Base-by-base conservation (phyloP, 352 stramenopile species). In the Phytophthora citricola region DNA sequence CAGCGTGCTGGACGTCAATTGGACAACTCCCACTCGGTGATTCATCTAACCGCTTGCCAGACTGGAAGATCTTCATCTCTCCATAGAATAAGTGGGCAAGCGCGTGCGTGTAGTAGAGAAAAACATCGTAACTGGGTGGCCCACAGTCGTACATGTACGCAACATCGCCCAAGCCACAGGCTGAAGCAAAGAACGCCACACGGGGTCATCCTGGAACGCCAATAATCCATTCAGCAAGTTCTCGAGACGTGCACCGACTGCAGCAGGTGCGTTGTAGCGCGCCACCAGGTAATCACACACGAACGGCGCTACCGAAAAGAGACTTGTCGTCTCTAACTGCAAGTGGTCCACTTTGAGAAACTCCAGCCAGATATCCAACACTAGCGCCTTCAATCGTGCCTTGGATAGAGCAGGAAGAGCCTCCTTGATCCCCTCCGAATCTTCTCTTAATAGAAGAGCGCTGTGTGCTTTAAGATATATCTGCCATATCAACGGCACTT, bases 311-410 rank as follows among this genome's bases (percentile, higher is more conserved):
- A 93, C 66, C 7, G 76, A 79, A 52, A 61, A 83, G 3, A 91
- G 69, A 39, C 73, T 80, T 0, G 58, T 56, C 7, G 77, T 87
- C 45, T 93, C 83, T 0, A 85, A 36, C 43, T 91, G 82, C 20
- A 88, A 51, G 22, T 85, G 68, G 38, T 93, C 85, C 0, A 69
- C 55, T 45, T 93, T 93, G 58, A 92, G 65, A 43, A 91, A 91
- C 62, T 93, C 85, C 55, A 92, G 73, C 62, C 83, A 88, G 5
- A 93, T 76, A 51, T 93, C 85, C 4, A 93, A 63, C 2, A 92
- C 70, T 15, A 91, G 55, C 14, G 77, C 64, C 31, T 71, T 62
- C n/a, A 78, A 63, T 39, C 58, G 68, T 24, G 57, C 53, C 57
- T 76, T 76, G 1, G 56, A 81, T 29, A 78, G 52, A 34, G 54